These are phyloP conservation scores for Xeromyces bisporus DNA, from an alignment of 495 filamentous ascomycete species.

Conservation along the genomic window DNA sequence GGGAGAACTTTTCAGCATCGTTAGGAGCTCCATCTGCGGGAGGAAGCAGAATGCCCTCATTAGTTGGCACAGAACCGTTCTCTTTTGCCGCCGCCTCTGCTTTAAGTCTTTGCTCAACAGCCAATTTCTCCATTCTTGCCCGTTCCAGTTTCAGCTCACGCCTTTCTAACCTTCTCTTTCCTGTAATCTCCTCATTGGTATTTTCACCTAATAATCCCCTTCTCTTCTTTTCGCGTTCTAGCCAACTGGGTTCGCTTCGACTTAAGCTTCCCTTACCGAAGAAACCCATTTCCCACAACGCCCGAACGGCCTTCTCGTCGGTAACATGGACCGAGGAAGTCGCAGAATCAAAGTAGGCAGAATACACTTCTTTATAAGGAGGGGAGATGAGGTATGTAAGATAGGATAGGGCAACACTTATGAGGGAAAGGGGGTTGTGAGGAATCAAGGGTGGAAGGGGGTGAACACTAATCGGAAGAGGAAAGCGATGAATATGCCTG, in stretches of 20 bases:
- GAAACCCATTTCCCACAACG: constrained; percentile 88
- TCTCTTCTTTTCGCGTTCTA: constrained; percentile 61
- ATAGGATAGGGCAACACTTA: constrained; percentile 62
- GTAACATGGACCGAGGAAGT: constrained; percentile 77
- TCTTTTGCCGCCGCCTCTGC: constrained; percentile 38
- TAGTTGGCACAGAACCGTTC: constrained; percentile 5
- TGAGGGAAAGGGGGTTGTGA: constrained; percentile 76
- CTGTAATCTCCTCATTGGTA: constrained; percentile 68
- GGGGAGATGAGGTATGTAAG: constrained; percentile 52
- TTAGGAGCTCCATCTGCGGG: constrained; percentile 9
- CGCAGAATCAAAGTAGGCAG: constrained; percentile 57
- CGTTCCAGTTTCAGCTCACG: constrained; percentile 74
- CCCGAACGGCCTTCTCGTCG: constrained; percentile 52
- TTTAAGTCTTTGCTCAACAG: constrained; percentile 51
- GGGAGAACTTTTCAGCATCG: constrained; percentile 21
- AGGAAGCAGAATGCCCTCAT: constrained; percentile 4
- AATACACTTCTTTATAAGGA: constrained; percentile 54
- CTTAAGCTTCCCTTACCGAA: constrained; percentile 89
- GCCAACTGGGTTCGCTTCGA: constrained; percentile 85
- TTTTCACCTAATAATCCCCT: constrained; percentile 41
- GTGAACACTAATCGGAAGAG: constrained; percentile 60
- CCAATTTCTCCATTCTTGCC: constrained; percentile 67
- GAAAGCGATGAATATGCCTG: constrained; percentile 55
- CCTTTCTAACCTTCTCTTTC: constrained; percentile 57
- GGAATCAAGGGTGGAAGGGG: constrained; percentile 78